Base-by-base conservation (phyloP, 2,329 filamentous ascomycete species). In the Colletotrichum tropicale region DNA sequence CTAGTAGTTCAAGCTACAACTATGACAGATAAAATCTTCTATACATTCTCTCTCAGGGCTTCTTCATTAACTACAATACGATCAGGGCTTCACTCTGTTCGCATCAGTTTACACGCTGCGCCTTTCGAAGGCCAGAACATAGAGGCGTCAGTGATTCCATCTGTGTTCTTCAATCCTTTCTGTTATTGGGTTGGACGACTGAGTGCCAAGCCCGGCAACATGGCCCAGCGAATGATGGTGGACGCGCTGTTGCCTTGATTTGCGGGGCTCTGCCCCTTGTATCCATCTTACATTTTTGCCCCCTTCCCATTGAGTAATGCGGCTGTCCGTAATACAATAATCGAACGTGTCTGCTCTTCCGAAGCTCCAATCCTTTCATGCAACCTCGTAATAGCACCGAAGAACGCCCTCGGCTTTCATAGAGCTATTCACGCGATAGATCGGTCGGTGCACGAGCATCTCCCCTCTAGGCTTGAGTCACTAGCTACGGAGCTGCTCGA, bases 81-180 rank as follows among this genome's bases (percentile, higher is more conserved):
- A 8, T 0, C 1, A 36, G 1, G 15, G 34, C 15, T 36, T 36
- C 34, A 36, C 1, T 36, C 6, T 36, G 13, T 36, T 2, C 0
- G 7, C 15, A 36, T 36, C 0, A 16, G 3, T 36, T 36, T 36
- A 36, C 6, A 36, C 34, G 34, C 34, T 8, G 34, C 15, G 15
- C 15, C 34, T 36, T 36, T 16, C 34, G 1, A 36, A 36, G 34
- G 34, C 34, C 34, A 36, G 34, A 36, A 1, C 0, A n/a, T 43
- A n/a, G 38, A 2, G 16, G 38, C 38, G 38, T n/a, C 18, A 10
- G 38, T 43, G 2, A 43, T n/a, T 9, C 3, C 16, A 0, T 43
- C 38, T 43, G 16, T 43, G 18, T 43, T 43, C 38, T 43, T 43
- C 38, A 43, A n/a, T 43, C 16, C 18, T 43, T 43, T 43, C 36